Percentiles rank a stretch among this genome's conserved stretches.
Evolutionary conservation across 495 filamentous ascomycete genomes (phyloP).

Genomic region (Pyrenopolyporus hunteri): DNA sequence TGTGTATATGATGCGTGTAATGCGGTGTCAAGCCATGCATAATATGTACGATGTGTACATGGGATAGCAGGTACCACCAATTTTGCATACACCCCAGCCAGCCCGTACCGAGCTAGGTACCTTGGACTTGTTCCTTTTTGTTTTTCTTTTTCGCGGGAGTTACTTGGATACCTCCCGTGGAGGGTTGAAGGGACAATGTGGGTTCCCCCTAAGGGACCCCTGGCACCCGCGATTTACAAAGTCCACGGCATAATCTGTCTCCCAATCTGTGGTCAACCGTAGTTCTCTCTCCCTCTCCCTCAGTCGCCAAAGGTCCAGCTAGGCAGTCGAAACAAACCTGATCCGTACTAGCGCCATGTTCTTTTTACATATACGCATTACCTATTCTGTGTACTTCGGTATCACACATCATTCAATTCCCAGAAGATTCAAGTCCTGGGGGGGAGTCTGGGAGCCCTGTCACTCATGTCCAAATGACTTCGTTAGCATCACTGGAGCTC

Average conservation of each 20-base stretch:
- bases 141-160: too few relatives aligned
- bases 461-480: conserved; percentile 1
- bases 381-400: too few relatives aligned
- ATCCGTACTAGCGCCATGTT: conserved; percentile 1
- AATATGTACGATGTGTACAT: too few relatives aligned
- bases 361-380: too few relatives aligned
- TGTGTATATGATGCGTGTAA: too few relatives aligned
- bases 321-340: background rate
- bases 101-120: too few relatives aligned
- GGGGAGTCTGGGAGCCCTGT: conserved; percentile 12
- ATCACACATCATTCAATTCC: too few relatives aligned
- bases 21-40: too few relatives aligned
- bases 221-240: conserved; percentile 7
- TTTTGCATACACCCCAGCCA: too few relatives aligned
- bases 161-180: too few relatives aligned
- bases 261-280: background rate
- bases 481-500: conserved; percentile 19
- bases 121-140: too few relatives aligned
- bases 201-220: background rate
- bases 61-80: too few relatives aligned
- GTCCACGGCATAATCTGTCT: conserved; percentile 8
- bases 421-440: conserved; percentile 22
- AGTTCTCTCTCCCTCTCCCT: background rate
- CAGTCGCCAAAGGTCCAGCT: conserved; percentile 6
- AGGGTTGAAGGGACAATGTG: background rate